Conservation (phyloP, 805 yeast genomes). For the Metschnikowia dekortorum region DNA sequence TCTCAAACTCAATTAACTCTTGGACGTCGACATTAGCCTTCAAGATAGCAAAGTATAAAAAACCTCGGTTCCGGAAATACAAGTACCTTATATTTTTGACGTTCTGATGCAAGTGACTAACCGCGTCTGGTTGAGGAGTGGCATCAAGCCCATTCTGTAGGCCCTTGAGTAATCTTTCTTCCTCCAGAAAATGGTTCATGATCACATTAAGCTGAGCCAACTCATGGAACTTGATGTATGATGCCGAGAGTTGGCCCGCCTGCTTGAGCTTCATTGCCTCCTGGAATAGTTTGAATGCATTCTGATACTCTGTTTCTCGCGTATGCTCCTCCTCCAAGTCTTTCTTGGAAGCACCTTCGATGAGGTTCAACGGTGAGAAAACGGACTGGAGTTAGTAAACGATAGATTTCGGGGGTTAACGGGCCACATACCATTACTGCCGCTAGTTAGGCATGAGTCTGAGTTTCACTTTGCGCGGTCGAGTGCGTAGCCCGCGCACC, state of each 20-base stretch:
- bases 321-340: constrained; percentile 77
- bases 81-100: constrained; percentile 71
- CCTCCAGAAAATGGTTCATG: constrained; percentile 38
- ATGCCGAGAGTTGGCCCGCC: constrained; percentile 39
- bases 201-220: constrained; percentile 70
- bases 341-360: constrained; percentile 63
- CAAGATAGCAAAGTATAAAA: constrained; percentile 51
- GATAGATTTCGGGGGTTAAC: neutral
- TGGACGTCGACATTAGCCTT: constrained; percentile 11
- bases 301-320: constrained; percentile 84
- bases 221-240: constrained; percentile 54
- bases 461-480: constrained; percentile 1
- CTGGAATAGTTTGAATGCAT: constrained; percentile 73
- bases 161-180: constrained; percentile 33
- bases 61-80: constrained; percentile 77
- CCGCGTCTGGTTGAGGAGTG: constrained; percentile 34
- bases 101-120: constrained; percentile 56
- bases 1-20: neutral
- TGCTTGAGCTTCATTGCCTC: constrained; percentile 64
- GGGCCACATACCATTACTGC: constrained; percentile 3
- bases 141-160: constrained; percentile 32
- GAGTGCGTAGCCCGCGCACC: neutral
- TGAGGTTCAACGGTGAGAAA: constrained; percentile 75
- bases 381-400: constrained; percentile 40
- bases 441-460: neutral